Percentiles rank a stretch among this genome's conserved stretches.
phyloP scores from a whole-genome alignment of 1,284 basidiomycete species.

The Rhodofomes roseus region DNA sequence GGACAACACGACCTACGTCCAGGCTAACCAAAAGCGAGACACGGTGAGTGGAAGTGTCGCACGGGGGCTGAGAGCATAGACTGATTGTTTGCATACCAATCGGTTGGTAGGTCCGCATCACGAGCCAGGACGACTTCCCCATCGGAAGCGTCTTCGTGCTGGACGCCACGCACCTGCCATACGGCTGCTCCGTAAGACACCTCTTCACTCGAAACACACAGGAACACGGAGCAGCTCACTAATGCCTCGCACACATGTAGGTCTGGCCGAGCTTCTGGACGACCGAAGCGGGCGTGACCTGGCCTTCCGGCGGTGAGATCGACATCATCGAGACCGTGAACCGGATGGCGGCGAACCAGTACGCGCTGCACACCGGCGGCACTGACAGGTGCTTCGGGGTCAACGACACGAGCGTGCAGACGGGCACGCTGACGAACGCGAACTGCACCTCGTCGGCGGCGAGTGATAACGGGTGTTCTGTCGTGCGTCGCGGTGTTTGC shows the following conservation, averaged over 20 bases:
- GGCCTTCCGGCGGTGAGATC: slow-evolving; percentile 55
- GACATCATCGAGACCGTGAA: slow-evolving; percentile 49
- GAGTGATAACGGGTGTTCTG: background rate
- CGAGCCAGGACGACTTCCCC: slow-evolving; percentile 42
- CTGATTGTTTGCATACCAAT: no score
- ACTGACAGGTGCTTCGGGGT: slow-evolving; percentile 29
- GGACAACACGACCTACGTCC: slow-evolving; percentile 51
- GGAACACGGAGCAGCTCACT: background rate
- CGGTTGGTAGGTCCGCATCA: slow-evolving; percentile 51
- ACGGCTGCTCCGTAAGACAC: slow-evolving; percentile 41
- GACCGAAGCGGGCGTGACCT: slow-evolving; percentile 34
- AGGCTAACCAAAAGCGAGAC: slow-evolving; percentile 51
- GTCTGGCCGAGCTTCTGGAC: slow-evolving; percentile 56
- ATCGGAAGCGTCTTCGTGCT: slow-evolving; percentile 58
- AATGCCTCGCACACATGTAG: no score
- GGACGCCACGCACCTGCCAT: slow-evolving; percentile 59
- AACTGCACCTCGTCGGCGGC: slow-evolving; percentile 20
- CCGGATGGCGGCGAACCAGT: slow-evolving; percentile 40
- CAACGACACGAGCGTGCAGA: slow-evolving; percentile 30
- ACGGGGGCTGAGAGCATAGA: background rate
- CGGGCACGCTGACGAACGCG: slow-evolving; percentile 28
- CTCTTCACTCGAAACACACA: background rate
- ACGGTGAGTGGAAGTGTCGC: slow-evolving; percentile 37
- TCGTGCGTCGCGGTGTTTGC: background rate
- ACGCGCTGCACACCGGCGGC: slow-evolving; percentile 40